Conservation (phyloP, 148 eudicot genomes). For the Drosera capensis region DNA sequence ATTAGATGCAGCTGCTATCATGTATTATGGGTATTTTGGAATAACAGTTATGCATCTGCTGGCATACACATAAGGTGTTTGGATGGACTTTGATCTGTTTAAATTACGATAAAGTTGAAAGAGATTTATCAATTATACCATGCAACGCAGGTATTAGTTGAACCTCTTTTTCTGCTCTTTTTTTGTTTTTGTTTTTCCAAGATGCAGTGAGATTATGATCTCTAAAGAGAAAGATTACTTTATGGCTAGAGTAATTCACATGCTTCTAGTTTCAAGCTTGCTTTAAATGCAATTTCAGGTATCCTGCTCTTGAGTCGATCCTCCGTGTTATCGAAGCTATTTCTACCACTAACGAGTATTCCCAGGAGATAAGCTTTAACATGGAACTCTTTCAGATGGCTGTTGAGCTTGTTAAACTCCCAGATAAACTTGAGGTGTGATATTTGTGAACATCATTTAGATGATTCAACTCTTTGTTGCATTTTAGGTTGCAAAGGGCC, state of each 20-base stretch:
- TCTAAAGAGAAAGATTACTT: not conserved
- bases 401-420: slow-evolving; percentile 48
- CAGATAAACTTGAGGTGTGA: slow-evolving; percentile 93
- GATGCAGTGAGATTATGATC: too few species aligned
- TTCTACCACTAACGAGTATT: slow-evolving; percentile 55
- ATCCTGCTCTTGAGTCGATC: slow-evolving; percentile 54
- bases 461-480: not conserved
- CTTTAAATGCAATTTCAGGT: slow-evolving; percentile 31
- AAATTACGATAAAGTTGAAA: too few species aligned
- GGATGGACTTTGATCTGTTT: too few species aligned
- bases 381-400: slow-evolving; percentile 55
- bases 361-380: slow-evolving; percentile 45
- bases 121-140: too few species aligned
- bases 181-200: too few species aligned
- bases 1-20: too few species aligned
- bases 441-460: slow-evolving; percentile 6
- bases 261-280: not conserved
- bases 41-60: too few species aligned
- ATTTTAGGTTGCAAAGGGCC: not conserved
- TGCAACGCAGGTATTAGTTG: too few species aligned
- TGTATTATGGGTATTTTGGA: too few species aligned
- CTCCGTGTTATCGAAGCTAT: slow-evolving; percentile 80
- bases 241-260: not conserved
- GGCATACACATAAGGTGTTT: too few species aligned
- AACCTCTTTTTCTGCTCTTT: too few species aligned